Conservation (phyloP, 106 monocot genomes). For the Platanthera guangdongensis region DNA sequence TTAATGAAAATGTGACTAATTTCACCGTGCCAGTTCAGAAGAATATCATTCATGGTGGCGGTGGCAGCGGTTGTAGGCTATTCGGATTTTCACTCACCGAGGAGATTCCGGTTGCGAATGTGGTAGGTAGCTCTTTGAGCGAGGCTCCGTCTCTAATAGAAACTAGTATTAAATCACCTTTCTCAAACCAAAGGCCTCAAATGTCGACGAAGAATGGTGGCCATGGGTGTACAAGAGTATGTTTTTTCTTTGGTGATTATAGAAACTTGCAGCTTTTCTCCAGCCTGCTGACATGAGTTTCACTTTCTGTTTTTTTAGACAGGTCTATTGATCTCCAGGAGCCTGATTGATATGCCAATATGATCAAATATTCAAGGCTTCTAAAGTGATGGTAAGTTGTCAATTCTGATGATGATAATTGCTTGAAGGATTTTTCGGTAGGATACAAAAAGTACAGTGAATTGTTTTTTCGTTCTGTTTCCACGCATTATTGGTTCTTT, state of each 20-base stretch:
- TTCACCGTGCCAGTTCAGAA: constrained; percentile 1
- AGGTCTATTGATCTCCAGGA: constrained; percentile 5
- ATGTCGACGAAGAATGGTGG: constrained; percentile 14
- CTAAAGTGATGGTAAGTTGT: not conserved
- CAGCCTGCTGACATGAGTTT: not conserved
- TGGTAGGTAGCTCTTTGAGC: constrained; percentile 6
- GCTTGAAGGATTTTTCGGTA: not conserved
- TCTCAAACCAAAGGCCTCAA: constrained; percentile 12
- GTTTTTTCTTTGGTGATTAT: not conserved
- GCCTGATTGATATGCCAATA: constrained; percentile 5
- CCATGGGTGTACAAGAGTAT: constrained; percentile 25
- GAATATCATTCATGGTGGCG: not conserved
- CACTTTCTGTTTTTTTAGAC: not conserved
- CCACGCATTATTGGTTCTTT: too few relatives aligned
- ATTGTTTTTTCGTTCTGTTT: too few relatives aligned
- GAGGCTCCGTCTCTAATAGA: constrained; percentile 13
- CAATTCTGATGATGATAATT: not conserved
- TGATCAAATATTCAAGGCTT: not conserved
- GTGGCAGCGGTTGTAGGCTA: constrained; percentile 48
- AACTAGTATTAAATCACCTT: constrained; percentile 13
- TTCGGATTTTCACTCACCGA: constrained; percentile 82
- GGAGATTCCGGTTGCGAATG: constrained; percentile 22
- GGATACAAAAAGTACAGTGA: too few relatives aligned
- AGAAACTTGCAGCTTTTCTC: not conserved
- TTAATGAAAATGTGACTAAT: constrained; percentile 5